phyloP scores from a whole-genome alignment of 2,329 filamentous ascomycete species.

The Fusarium ambrosium region DNA sequence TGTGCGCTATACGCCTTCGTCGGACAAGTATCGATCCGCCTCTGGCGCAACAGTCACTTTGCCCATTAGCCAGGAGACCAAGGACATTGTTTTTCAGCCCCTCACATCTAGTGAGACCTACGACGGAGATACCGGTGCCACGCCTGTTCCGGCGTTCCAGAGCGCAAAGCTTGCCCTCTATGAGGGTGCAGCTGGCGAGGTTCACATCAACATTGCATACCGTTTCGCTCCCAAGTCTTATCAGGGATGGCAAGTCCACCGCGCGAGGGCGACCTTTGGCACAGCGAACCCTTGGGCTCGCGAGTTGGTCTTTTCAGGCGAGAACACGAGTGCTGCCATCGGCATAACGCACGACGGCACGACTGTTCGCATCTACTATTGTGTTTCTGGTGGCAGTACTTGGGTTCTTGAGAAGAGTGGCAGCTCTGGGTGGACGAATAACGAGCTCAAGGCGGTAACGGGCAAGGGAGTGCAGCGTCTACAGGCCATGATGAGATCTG shows the following conservation, averaged over 20 bases:
- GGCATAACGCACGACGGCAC: conserved; percentile 35
- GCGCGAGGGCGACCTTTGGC: conserved; percentile 27
- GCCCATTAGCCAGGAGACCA: conserved; percentile 22
- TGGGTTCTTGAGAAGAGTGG: conserved; percentile 33
- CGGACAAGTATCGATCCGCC: conserved; percentile 31
- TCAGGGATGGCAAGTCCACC: conserved; percentile 34
- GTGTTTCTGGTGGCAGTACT: conserved; percentile 25
- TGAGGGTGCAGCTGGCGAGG: conserved; percentile 25
- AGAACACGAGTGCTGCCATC: conserved; percentile 36
- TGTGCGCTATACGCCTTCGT: conserved; percentile 42
- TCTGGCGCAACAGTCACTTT: conserved; percentile 10
- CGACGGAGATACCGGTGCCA: conserved; percentile 29
- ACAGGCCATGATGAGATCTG: conserved; percentile 20
- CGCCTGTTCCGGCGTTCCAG: conserved; percentile 35
- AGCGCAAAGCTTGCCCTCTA: conserved; percentile 41
- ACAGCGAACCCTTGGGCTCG: conserved; percentile 30
- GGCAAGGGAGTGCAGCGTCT: conserved; percentile 28
- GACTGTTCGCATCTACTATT: conserved; percentile 40
- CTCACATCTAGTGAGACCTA: conserved; percentile 43
- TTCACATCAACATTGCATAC: conserved; percentile 33
- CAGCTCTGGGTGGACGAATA: conserved; percentile 19
- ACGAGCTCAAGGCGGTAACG: conserved; percentile 8
- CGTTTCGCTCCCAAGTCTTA: conserved; percentile 35
- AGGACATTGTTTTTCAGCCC: conserved; percentile 26
- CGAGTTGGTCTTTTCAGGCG: conserved; percentile 29